phyloP scores from a whole-genome alignment of 257 asterid genomes.

The Solanum dulcamara region DNA sequence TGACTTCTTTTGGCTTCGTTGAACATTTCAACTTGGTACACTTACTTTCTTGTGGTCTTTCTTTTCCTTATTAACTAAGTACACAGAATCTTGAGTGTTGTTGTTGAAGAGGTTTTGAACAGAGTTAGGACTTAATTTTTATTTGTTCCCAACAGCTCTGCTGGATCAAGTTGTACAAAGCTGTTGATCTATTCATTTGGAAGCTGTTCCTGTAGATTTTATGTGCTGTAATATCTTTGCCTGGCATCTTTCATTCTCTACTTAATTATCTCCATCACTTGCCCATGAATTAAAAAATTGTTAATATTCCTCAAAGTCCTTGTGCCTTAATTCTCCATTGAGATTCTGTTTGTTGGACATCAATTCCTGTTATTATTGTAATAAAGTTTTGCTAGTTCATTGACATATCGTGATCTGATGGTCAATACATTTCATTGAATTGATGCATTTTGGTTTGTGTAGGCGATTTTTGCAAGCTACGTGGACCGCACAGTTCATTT shows the following conservation, averaged over 20 bases:
- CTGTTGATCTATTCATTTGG: neutral
- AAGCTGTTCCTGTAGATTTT: neutral
- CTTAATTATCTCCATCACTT: neutral
- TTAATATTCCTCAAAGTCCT: neutral
- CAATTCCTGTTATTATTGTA: neutral
- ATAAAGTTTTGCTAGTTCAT: neutral
- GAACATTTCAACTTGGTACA: neutral
- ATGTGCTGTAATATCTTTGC: neutral
- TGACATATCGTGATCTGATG: neutral
- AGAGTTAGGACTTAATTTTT: neutral
- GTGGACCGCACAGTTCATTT: slow-evolving; percentile 90
- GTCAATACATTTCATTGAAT: neutral
- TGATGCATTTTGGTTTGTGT: slow-evolving; percentile 10
- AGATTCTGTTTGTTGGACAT: neutral
- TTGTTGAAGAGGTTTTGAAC: neutral
- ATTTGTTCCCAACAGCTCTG: neutral
- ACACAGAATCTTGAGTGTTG: neutral
- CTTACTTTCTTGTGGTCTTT: neutral
- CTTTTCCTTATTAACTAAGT: neutral
- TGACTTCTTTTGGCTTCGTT: neutral
- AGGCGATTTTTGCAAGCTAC: slow-evolving; percentile 89
- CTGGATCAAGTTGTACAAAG: neutral
- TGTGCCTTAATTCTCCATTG: neutral
- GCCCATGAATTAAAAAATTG: neutral
- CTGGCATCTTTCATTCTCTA: neutral